phyloP scores from a whole-genome alignment of 176 grass and related monocot genomes.

The Puccinellia tenuiflora region DNA sequence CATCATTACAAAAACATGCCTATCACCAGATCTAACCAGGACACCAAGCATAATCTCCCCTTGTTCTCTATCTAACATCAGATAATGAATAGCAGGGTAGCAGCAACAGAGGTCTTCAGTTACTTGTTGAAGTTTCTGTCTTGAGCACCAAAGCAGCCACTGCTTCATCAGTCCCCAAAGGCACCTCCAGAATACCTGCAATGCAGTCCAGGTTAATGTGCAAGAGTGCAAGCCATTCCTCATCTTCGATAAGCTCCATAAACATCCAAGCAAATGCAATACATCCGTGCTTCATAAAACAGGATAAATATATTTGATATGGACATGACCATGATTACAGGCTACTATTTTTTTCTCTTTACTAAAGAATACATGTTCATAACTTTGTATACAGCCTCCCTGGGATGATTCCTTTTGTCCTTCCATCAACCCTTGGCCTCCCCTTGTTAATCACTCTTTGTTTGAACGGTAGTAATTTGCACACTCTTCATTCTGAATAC shows the following conservation, averaged over 20 bases:
- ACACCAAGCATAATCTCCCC: neutral
- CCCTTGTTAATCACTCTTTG: constrained; percentile 33
- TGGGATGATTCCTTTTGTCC: constrained; percentile 16
- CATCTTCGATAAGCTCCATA: neutral
- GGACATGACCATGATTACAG: constrained; percentile 37
- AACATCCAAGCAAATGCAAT: neutral
- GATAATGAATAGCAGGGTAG: neutral
- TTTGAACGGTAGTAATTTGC: constrained; percentile 37
- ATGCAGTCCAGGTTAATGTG: neutral
- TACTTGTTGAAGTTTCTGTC: neutral
- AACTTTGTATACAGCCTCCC: constrained; percentile 20
- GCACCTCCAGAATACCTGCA: neutral
- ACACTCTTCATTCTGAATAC: constrained; percentile 42
- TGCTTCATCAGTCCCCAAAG: neutral
- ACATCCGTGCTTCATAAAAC: neutral
- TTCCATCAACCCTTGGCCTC: constrained; percentile 31
- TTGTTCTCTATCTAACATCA: neutral
- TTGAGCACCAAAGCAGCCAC: neutral
- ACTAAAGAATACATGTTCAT: constrained; percentile 44
- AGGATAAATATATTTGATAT: constrained; percentile 36
- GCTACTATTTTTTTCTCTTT: constrained; percentile 4
- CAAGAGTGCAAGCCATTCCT: neutral
- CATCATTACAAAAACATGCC: neutral
- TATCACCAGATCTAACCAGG: neutral
- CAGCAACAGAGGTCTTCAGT: neutral